Conservation (phyloP, 163 green algal genomes). For the Scenedesmus sp. region DNA sequence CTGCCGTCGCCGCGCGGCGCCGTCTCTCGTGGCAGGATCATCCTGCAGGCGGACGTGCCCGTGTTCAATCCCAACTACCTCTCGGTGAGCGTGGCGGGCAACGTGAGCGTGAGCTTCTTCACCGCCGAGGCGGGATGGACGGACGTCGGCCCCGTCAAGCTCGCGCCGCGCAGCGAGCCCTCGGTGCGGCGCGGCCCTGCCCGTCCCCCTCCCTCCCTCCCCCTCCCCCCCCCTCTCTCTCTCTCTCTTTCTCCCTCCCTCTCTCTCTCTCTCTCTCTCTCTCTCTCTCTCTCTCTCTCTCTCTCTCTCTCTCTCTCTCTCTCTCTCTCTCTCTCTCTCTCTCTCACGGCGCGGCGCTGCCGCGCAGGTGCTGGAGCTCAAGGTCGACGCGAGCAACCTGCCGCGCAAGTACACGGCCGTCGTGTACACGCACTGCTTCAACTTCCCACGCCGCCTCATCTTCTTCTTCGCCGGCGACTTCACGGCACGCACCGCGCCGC, state of each 20-base stretch:
- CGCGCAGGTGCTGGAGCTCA: conserved; percentile 31
- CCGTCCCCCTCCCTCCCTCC: not conserved
- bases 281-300: too few species aligned
- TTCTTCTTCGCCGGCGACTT: conserved; percentile 42
- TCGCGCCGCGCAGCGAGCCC: conserved; percentile 2
- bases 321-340: too few species aligned
- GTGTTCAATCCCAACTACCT: conserved; percentile 63
- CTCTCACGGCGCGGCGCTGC: too few species aligned
- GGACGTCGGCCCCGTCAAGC: conserved; percentile 10
- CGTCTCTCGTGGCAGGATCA: conserved; percentile 61
- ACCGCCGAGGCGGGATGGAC: conserved; percentile 41
- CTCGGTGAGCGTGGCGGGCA: conserved; percentile 33
- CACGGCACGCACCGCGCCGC: not conserved
- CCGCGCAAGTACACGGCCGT: conserved; percentile 34
- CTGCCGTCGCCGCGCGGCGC: too few species aligned
- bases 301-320: too few species aligned
- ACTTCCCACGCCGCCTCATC: conserved; percentile 42
- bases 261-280: too few species aligned
- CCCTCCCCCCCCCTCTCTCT: too few species aligned
- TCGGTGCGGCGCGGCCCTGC: not conserved
- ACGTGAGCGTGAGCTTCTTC: conserved; percentile 42
- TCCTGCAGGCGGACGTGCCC: conserved; percentile 55
- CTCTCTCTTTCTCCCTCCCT: too few species aligned
- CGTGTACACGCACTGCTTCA: conserved; percentile 38
- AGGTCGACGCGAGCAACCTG: conserved; percentile 46